Conservation (phyloP, 805 yeast genomes). For the Saturnispora gosingensis region DNA sequence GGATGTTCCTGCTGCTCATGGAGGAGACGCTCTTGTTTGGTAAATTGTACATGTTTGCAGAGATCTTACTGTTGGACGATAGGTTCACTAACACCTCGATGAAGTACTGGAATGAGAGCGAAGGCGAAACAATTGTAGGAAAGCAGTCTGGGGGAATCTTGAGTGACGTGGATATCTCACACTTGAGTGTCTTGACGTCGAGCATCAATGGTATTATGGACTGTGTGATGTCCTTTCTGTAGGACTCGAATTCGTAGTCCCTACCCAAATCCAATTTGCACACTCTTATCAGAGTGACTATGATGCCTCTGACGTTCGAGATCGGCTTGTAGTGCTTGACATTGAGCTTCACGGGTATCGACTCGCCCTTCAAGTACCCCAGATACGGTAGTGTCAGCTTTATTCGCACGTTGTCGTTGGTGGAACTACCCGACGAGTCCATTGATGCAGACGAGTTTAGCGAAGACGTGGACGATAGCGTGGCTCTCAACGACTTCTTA, state of each 20-base stretch:
- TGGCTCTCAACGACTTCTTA: slow-evolving; percentile 24
- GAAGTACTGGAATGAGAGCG: slow-evolving; percentile 76
- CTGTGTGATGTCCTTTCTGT: slow-evolving; percentile 77
- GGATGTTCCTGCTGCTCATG: not conserved
- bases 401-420: slow-evolving; percentile 21
- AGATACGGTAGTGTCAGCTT: slow-evolving; percentile 43
- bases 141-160: slow-evolving; percentile 78
- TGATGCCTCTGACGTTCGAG: slow-evolving; percentile 62
- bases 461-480: slow-evolving; percentile 21
- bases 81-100: slow-evolving; percentile 77
- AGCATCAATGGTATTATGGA: slow-evolving; percentile 65
- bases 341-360: slow-evolving; percentile 59
- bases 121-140: slow-evolving; percentile 65
- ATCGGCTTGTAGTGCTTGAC: slow-evolving; percentile 64
- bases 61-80: slow-evolving; percentile 25
- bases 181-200: slow-evolving; percentile 53
- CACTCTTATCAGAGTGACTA: slow-evolving; percentile 70
- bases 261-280: slow-evolving; percentile 57
- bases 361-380: slow-evolving; percentile 75
- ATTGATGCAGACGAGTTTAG: slow-evolving; percentile 33
- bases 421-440: slow-evolving; percentile 9
- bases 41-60: not conserved
- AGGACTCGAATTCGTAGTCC: slow-evolving; percentile 58
- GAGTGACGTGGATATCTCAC: slow-evolving; percentile 52
- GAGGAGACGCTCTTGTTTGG: not conserved